Conservation (phyloP, 2,329 filamentous ascomycete species). For the Penicillium sclerotiorum region DNA sequence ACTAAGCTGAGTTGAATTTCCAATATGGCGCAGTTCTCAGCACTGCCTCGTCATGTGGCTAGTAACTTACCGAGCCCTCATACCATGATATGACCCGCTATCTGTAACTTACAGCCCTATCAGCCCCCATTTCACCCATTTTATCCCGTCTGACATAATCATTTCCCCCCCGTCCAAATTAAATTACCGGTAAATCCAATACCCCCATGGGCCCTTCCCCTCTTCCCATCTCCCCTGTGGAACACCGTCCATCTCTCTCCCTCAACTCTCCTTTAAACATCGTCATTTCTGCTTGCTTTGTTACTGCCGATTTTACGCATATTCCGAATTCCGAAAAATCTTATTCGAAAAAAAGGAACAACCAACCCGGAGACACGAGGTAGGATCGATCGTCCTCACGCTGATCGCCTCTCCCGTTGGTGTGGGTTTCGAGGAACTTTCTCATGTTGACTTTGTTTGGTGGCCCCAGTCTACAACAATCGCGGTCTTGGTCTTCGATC, state of each 20-base stretch:
- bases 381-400: slow-evolving; percentile 3
- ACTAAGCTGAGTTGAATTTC: neutral
- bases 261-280: slow-evolving; percentile 1
- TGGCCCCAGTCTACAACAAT: slow-evolving; percentile 24
- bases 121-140: neutral
- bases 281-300: neutral
- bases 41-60: slow-evolving; percentile 2
- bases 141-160: too few relatives aligned
- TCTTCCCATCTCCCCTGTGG: neutral
- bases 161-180: too few relatives aligned
- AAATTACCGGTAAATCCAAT: neutral
- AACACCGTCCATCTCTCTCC: neutral
- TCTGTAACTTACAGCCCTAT: slow-evolving; percentile 3
- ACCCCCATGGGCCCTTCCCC: slow-evolving; percentile 1
- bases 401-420: slow-evolving; percentile 7
- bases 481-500: slow-evolving; percentile 21
- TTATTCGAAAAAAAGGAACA: neutral
- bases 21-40: neutral
- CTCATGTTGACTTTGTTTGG: slow-evolving; percentile 27
- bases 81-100: neutral
- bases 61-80: neutral
- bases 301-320: neutral
- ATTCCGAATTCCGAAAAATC: neutral
- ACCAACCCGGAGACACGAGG: too few relatives aligned
- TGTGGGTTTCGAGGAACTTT: slow-evolving; percentile 15